Base-by-base conservation (phyloP, 2,329 filamentous ascomycete species). In the Beauveria asiatica region DNA sequence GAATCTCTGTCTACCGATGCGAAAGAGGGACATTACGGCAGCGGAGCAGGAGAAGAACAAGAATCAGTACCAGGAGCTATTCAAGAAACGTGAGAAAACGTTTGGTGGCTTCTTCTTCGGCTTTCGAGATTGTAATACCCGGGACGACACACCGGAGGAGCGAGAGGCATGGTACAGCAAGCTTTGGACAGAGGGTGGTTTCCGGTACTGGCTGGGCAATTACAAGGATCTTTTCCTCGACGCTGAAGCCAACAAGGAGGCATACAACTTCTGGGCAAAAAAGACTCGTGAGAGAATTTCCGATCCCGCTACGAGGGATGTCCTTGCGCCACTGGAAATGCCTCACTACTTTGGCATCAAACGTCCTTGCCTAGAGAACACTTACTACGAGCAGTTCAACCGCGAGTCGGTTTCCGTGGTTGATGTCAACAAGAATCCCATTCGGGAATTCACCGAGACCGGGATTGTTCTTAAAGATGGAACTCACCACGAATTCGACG, bases 1-100 rank as follows among this genome's bases (percentile, higher is more conserved):
- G 0, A 87, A 86, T 60, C 72, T 84, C 8, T 81, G 80, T 1
- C 64, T 86, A 3, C 83, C 83, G 0, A 85, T 87, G 82, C 70
- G 75, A 2, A 78, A 83, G 63, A 69, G 73, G 1, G 58, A 68
- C 3, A 65, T 61, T 3, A 51, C 44, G 11, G 39, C 21, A 9
- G 30, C 44, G 3, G 59, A 61, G 17, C 53, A 56, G 11, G 45
- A 56, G 11, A 25, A 16, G 0, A 50, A 39, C 27, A 61, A 61
- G 8, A 3, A 4, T 2, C 11, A 33, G 10, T 51, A 49, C n/a
- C 3, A 16, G 11, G 51, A 61, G 3, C 21, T 45, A 5, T 50
- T 61, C 4, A 7, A 25, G 1, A 8, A 19, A 8, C 53, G 59
- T 9, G 42, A 48, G 19, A 45, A 46, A 9, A 57, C 44, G 0